These are phyloP conservation scores for Senna siamea DNA, from an alignment of 306 rosid genomes.

Conservation along the genomic window DNA sequence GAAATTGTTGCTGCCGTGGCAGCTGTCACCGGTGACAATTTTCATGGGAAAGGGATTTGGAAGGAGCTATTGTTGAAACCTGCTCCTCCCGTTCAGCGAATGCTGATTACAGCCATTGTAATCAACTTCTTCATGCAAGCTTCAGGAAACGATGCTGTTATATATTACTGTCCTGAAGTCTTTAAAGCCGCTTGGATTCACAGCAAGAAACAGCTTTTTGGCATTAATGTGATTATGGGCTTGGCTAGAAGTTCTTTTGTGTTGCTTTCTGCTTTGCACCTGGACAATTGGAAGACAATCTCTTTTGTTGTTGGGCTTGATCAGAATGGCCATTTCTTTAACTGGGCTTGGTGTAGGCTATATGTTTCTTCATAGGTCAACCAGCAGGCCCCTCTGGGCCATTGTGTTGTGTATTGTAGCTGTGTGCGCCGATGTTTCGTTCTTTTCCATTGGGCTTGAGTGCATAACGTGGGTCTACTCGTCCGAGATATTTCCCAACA, in stretches of 20 bases:
- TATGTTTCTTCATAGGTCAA: constrained; percentile 37
- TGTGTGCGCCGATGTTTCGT: constrained; percentile 61
- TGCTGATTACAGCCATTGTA: constrained; percentile 69
- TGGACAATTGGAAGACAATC: constrained; percentile 78
- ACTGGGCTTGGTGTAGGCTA: constrained; percentile 71
- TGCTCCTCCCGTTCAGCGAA: constrained; percentile 55
- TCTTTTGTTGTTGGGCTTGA: constrained; percentile 64
- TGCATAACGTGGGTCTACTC: constrained; percentile 84
- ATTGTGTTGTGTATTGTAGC: constrained; percentile 57
- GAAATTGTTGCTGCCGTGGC: constrained; percentile 53
- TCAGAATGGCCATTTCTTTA: constrained; percentile 64
- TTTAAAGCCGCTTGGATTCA: constrained; percentile 64
- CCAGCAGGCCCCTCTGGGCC: constrained; percentile 60
- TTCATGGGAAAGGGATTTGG: constrained; percentile 64
- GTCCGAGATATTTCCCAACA: constrained; percentile 72
- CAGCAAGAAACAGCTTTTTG: constrained; percentile 55
- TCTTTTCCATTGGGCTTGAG: constrained; percentile 85
- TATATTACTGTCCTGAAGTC: constrained; percentile 78
- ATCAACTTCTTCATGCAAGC: constrained; percentile 92
- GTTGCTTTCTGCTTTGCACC: constrained; percentile 58
- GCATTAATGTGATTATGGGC: constrained; percentile 77
- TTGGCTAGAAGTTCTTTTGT: constrained; percentile 59
- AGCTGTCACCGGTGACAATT: constrained; percentile 19
- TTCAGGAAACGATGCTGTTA: constrained; percentile 85
- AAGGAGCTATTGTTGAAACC: constrained; percentile 59